Evolutionary conservation across 2,329 filamentous ascomycete species (phyloP).

Genomic region (Fonsecaea multimorphosa): DNA sequence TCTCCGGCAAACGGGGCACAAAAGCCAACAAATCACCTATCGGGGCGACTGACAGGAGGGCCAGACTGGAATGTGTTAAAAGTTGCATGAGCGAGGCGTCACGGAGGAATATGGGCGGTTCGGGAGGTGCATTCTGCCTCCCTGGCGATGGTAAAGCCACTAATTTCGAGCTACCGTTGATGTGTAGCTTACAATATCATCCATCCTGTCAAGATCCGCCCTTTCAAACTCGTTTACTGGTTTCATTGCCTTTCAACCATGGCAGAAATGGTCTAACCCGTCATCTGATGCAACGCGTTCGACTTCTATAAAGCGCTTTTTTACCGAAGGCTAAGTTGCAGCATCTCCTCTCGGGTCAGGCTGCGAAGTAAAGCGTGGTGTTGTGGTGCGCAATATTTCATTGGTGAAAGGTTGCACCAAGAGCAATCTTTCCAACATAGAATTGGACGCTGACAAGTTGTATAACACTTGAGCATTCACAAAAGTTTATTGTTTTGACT

Average conservation of each 20-base stretch:
- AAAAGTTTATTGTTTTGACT: neutral
- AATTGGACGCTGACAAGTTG: neutral
- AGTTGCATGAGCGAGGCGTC: neutral
- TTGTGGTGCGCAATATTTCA: neutral
- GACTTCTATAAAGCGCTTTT: neutral
- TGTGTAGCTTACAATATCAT: neutral
- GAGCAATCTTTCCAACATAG: neutral
- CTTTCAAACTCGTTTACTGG: neutral
- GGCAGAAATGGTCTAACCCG: neutral
- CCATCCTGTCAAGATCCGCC: neutral
- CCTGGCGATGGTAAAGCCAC: neutral
- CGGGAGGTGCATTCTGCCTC: neutral
- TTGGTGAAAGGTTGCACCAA: neutral
- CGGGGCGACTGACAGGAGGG: neutral
- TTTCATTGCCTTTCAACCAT: neutral
- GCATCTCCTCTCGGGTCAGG: too few relatives aligned
- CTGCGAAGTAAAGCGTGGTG: neutral
- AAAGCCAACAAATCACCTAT: neutral
- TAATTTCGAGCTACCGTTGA: neutral
- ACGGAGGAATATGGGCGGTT: neutral
- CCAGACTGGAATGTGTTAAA: neutral
- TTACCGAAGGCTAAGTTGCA: neutral
- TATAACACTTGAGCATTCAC: neutral
- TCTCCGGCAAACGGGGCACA: constrained; percentile 8
- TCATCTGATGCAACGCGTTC: too few relatives aligned